Evolutionary conservation across 371 early-diverging fungal genomes (phyloP).

Genomic region (Mortierella sp.): DNA sequence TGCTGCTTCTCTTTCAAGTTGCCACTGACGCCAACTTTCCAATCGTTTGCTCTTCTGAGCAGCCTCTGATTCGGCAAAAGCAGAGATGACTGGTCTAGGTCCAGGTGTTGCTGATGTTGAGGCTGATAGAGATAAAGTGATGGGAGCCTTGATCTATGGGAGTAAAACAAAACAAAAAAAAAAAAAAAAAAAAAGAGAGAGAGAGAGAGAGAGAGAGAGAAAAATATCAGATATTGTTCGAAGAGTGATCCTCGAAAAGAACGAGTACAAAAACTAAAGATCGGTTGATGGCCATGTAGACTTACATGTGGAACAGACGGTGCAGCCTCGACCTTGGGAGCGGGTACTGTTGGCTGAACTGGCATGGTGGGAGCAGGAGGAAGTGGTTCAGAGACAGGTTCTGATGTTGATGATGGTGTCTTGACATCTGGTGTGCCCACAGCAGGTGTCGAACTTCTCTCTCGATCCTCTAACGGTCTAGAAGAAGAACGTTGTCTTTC

Average conservation of each 20-base stretch:
- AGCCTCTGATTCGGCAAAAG: constrained; percentile 41
- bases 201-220: neutral
- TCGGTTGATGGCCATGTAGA: constrained; percentile 6
- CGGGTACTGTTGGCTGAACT: constrained; percentile 11
- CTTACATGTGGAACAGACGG: neutral
- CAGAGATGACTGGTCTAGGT: constrained; percentile 21
- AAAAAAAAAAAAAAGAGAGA: neutral
- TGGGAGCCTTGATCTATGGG: constrained; percentile 25
- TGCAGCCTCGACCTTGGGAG: neutral
- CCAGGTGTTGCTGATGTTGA: constrained; percentile 26
- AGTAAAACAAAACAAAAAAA: neutral
- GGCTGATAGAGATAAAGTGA: constrained; percentile 24
- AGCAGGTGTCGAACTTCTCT: constrained; percentile 29
- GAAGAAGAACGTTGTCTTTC: constrained; percentile 29
- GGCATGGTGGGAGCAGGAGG: neutral
- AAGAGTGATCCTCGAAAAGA: neutral
- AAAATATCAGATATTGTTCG: neutral
- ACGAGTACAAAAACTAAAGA: neutral
- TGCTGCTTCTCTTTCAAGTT: constrained; percentile 67
- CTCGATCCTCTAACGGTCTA: constrained; percentile 25
- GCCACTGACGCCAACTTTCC: constrained; percentile 80
- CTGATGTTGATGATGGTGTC: constrained; percentile 1
- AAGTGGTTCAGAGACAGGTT: neutral
- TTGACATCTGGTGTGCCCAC: neutral
- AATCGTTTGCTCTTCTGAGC: constrained; percentile 57